Evolutionary conservation across 495 filamentous ascomycete species (phyloP).

Genomic region (Aspergillus olivimuriae): DNA sequence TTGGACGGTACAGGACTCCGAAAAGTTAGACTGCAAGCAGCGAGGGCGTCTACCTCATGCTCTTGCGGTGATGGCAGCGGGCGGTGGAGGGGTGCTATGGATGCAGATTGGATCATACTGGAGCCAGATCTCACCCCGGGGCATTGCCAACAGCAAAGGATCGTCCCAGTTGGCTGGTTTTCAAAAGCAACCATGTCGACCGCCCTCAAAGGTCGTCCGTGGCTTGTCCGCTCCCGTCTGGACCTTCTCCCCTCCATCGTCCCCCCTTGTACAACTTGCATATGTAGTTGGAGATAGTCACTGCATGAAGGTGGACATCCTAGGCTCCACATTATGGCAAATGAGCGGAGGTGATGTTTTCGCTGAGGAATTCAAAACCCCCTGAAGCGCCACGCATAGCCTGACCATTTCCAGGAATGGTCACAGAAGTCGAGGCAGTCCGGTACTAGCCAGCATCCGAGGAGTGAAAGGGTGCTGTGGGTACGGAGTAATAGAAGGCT

Average conservation of each 20-base stretch:
- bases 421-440: too few species aligned
- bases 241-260: neutral
- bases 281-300: constrained; percentile 10
- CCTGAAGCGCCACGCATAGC: too few species aligned
- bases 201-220: constrained; percentile 3
- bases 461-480: too few species aligned
- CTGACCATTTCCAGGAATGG: too few species aligned
- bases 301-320: constrained; percentile 9
- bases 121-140: neutral
- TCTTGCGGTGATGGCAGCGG: neutral
- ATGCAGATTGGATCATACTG: neutral
- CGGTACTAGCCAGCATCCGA: too few species aligned
- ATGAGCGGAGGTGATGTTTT: neutral
- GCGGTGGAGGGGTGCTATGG: neutral
- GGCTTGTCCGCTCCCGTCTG: constrained; percentile 3
- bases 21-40: too few species aligned
- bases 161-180: neutral
- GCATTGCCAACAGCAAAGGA: neutral
- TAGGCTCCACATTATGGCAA: constrained; percentile 6
- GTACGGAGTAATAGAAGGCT: too few species aligned
- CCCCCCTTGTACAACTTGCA: constrained; percentile 22
- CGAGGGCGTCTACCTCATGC: too few species aligned
- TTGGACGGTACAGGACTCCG: too few species aligned
- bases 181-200: neutral
- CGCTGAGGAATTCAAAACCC: neutral